Conservation (phyloP, 2,329 filamentous ascomycete species). For the Stachybotrys elegans region DNA sequence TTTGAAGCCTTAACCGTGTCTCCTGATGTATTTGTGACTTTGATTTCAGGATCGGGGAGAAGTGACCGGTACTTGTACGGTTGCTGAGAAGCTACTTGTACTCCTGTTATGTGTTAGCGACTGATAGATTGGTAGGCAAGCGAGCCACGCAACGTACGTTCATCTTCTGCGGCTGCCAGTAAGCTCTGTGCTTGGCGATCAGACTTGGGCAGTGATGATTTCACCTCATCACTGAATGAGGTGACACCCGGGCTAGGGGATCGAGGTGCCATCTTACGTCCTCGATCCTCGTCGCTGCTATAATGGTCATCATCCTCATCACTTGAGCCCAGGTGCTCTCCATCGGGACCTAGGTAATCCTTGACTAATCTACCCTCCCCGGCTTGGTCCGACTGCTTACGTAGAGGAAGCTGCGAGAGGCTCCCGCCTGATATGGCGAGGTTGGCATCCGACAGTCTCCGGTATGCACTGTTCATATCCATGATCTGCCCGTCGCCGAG, state of each 20-base stretch:
- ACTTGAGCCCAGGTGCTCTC: conserved; percentile 62
- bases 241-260: conserved; percentile 36
- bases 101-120: conserved; percentile 34
- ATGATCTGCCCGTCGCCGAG: conserved; percentile 58
- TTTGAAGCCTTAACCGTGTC: conserved; percentile 53
- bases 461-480: conserved; percentile 66
- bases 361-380: conserved; percentile 58
- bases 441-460: conserved; percentile 66
- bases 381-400: conserved; percentile 41
- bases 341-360: conserved; percentile 61
- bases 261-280: conserved; percentile 51
- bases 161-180: conserved; percentile 71
- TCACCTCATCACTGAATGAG: conserved; percentile 28
- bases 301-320: conserved; percentile 65
- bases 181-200: conserved; percentile 52
- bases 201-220: conserved; percentile 24
- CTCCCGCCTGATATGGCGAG: conserved; percentile 59
- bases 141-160: conserved; percentile 51
- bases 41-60: conserved; percentile 61
- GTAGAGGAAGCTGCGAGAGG: conserved; percentile 55
- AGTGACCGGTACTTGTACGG: conserved; percentile 58
- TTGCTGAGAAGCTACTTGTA: conserved; percentile 47
- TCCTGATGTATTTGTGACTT: conserved; percentile 57
- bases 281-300: conserved; percentile 63
- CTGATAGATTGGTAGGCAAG: neutral